These are phyloP conservation scores for Aureobasidium melanogenum DNA, from an alignment of 2,329 filamentous ascomycete species.

Conservation along the genomic window DNA sequence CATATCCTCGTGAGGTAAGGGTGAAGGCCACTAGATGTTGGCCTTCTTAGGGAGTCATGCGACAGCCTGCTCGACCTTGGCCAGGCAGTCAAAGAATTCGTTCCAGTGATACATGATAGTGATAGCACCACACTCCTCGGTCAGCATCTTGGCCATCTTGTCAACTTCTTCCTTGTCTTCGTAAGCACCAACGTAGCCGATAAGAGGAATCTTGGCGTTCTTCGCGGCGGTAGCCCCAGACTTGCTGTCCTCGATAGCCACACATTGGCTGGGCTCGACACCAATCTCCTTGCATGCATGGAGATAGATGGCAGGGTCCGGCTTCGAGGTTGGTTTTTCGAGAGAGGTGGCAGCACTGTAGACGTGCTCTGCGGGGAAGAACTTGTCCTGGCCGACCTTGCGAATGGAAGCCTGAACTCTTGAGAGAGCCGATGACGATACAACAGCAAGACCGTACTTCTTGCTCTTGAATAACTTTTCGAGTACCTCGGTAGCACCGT, in stretches of 20 bases:
- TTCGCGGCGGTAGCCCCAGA: constrained; percentile 70
- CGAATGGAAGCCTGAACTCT: constrained; percentile 69
- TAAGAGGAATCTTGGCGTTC: constrained; percentile 67
- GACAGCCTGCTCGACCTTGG: constrained; percentile 35
- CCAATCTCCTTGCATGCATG: constrained; percentile 66
- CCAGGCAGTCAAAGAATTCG: constrained; percentile 40
- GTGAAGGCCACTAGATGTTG: neutral
- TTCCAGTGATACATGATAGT: constrained; percentile 45
- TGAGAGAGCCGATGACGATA: constrained; percentile 69
- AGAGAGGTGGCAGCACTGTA: constrained; percentile 78
- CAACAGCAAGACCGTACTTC: constrained; percentile 57
- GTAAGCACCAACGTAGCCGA: constrained; percentile 82
- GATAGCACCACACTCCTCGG: constrained; percentile 38
- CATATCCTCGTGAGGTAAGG: neutral
- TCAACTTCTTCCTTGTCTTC: constrained; percentile 54
- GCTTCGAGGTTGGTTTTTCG: constrained; percentile 74
- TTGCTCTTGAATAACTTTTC: constrained; percentile 52
- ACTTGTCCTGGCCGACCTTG: constrained; percentile 71
- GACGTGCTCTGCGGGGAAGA: constrained; percentile 65
- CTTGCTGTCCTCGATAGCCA: constrained; percentile 85
- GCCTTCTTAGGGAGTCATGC: constrained; percentile 14
- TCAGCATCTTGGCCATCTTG: constrained; percentile 41
- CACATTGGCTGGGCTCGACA: constrained; percentile 59
- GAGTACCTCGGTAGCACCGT: constrained; percentile 40
- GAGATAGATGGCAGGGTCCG: constrained; percentile 81